phyloP scores from a whole-genome alignment of 345 rosid species.

The Heritiera littoralis region DNA sequence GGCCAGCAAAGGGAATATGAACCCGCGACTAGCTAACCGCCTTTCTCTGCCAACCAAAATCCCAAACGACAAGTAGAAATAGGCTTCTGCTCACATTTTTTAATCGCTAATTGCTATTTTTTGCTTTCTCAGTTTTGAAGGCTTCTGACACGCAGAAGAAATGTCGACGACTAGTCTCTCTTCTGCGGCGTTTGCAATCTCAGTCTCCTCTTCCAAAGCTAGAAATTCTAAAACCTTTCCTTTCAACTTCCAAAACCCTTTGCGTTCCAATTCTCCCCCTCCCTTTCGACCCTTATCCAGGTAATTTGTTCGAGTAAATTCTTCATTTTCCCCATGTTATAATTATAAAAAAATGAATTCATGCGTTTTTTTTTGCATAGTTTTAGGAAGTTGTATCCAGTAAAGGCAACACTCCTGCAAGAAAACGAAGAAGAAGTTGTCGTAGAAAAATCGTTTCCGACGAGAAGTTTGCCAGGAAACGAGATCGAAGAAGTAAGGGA shows the following conservation, averaged over 20 bases:
- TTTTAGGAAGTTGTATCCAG: slow-evolving; percentile 42
- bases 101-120: neutral
- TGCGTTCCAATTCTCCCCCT: slow-evolving; percentile 24
- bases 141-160: neutral
- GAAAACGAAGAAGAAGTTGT: slow-evolving; percentile 74
- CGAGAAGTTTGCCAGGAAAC: slow-evolving; percentile 38
- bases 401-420: slow-evolving; percentile 60
- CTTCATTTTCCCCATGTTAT: neutral
- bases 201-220: slow-evolving; percentile 25
- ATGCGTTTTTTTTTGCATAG: neutral
- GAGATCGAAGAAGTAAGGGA: slow-evolving; percentile 31
- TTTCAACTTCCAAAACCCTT: slow-evolving; percentile 30
- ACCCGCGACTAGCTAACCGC: too few relatives aligned
- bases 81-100: neutral
- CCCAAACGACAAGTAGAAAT: slow-evolving; percentile 8
- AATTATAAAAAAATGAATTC: neutral
- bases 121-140: neutral
- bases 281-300: slow-evolving; percentile 34
- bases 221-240: slow-evolving; percentile 27
- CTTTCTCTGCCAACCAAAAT: too few relatives aligned
- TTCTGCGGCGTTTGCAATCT: slow-evolving; percentile 25
- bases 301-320: slow-evolving; percentile 25
- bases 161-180: slow-evolving; percentile 29
- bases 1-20: too few relatives aligned
- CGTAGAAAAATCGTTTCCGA: slow-evolving; percentile 64